Base-by-base conservation (phyloP, 495 filamentous ascomycete species). In the Pseudoneurospora amorphoporcata region DNA sequence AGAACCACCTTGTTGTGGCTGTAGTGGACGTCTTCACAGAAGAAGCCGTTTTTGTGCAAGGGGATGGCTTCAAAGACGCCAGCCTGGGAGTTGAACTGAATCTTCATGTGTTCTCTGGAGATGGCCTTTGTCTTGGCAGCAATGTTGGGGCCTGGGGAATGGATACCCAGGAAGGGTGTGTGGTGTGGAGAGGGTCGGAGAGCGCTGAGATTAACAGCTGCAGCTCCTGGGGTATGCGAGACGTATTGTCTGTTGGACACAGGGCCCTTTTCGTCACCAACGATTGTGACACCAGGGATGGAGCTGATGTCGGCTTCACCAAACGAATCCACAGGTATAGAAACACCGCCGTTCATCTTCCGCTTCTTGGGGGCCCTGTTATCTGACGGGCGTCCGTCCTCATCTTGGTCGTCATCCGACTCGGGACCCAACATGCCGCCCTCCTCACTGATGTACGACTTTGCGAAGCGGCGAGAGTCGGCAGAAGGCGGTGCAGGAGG, bases 1-100 rank as follows among this genome's bases (percentile, higher is more conserved):
- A 97, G 81, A 9, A 88, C 86, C 29, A 91, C 86, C 19, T 88
- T 82, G 42, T 89, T 85, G 45, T 90, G 88, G 17, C 85, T 83
- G 76, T 90, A 85, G 80, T 89, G 91, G 69, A 89, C 86, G 41
- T 92, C 91, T 69, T 97, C 91, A 68, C 92, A 88, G 73, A 95
- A 97, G 40, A 92, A 90, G 39, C 94, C 94, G 78, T 97, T 98
- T 75, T 90, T 88, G 69, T 95, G 94, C 76, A 95, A 83, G 4
- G 96, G 89, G 45, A 91, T 85, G 76, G 95, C 88, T 77, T 96
- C 90, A 73, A 94, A 99, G 16, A 90, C 79, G 70, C 90, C 87
- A 73, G 86, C 87, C 29, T 89, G 86, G 73, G 90, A 89, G 76
- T 95, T 94, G 80, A 92, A 98, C 14, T 88, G 81, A 70, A 99